A percentile compares a stretch with the other conserved stretches of the same genome.
Evolutionary conservation across 2,329 filamentous ascomycete species (phyloP).

Genomic region (Arthrinium phaeospermum): DNA sequence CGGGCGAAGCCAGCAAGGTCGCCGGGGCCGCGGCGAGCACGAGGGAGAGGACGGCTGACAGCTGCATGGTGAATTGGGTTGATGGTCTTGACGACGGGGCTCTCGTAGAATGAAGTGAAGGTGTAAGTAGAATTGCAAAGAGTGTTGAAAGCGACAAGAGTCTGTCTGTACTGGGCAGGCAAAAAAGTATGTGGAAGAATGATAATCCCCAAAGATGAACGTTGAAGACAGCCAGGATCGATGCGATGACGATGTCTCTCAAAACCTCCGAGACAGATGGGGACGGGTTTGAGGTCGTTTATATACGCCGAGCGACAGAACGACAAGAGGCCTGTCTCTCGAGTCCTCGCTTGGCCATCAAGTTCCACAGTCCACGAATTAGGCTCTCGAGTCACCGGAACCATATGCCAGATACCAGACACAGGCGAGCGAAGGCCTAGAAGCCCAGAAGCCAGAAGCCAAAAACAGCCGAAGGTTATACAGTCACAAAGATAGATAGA

Average conservation of each 20-base stretch:
- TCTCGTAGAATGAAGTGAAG: no score
- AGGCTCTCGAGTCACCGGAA: not conserved
- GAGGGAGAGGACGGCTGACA: conserved; percentile 25
- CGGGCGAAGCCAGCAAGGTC: conserved; percentile 24
- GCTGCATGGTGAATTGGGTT: conserved; percentile 28
- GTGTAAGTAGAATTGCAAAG: not conserved
- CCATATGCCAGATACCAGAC: not conserved
- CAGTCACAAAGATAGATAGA: not conserved
- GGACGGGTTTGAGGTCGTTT: not conserved
- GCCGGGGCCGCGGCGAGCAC: conserved; percentile 28
- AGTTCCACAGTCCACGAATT: not conserved
- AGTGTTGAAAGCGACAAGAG: not conserved
- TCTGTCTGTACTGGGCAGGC: no score
- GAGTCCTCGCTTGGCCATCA: not conserved
- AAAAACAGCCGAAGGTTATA: not conserved
- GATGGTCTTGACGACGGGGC: not conserved
- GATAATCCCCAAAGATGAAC: not conserved
- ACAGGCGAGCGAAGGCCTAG: not conserved
- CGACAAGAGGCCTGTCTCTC: no score
- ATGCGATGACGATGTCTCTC: not conserved
- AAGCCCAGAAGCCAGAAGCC: not conserved
- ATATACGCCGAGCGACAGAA: not conserved
- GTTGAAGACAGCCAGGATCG: not conserved
- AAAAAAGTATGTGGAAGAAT: not conserved
- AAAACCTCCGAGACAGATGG: not conserved